Percentiles rank a stretch among this genome's conserved stretches.
These are phyloP conservation scores for Paradendryphiella salina DNA, from an alignment of 2,329 filamentous ascomycete genomes.

Conservation along the genomic window DNA sequence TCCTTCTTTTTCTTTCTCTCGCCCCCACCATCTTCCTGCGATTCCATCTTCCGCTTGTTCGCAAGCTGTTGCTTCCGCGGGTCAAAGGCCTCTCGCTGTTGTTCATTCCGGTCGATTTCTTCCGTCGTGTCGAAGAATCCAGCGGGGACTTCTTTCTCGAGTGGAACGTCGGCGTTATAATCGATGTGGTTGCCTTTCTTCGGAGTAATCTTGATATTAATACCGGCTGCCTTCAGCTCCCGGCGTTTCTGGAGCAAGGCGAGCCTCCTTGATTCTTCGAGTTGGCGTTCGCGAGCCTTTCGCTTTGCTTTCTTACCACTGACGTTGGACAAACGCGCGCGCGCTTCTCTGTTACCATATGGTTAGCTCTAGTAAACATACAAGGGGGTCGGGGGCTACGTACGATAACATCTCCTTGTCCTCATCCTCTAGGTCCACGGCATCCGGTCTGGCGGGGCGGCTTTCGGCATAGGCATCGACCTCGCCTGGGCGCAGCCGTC, in stretches of 20 bases:
- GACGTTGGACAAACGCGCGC: slow-evolving; percentile 93
- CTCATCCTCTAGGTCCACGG: slow-evolving; percentile 96
- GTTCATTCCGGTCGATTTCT: slow-evolving; percentile 79
- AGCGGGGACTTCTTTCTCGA: slow-evolving; percentile 84
- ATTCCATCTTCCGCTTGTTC: slow-evolving; percentile 91
- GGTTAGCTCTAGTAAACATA: background rate
- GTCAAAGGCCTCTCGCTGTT: slow-evolving; percentile 81
- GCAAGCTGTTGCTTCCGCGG: slow-evolving; percentile 88
- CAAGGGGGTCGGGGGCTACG: background rate
- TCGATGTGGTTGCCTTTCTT: slow-evolving; percentile 98
- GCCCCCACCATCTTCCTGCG: slow-evolving; percentile 76
- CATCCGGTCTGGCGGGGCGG: slow-evolving; percentile 92
- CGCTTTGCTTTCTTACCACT: slow-evolving; percentile 99
- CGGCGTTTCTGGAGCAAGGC: slow-evolving; percentile 92
- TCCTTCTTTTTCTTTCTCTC: slow-evolving; percentile 87
- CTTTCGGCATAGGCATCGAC: slow-evolving; percentile 96
- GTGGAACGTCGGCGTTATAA: slow-evolving; percentile 98
- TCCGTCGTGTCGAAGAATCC: slow-evolving; percentile 95
- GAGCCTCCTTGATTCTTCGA: slow-evolving; percentile 89
- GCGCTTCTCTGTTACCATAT: slow-evolving; percentile 64
- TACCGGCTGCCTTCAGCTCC: slow-evolving; percentile 95
- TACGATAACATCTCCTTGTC: slow-evolving; percentile 97
- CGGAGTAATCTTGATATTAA: slow-evolving; percentile 94
- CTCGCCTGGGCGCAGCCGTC: slow-evolving; percentile 85
- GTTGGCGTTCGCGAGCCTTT: slow-evolving; percentile 91